phyloP scores from a whole-genome alignment of 306 rosid species.

The Urtica urens region DNA sequence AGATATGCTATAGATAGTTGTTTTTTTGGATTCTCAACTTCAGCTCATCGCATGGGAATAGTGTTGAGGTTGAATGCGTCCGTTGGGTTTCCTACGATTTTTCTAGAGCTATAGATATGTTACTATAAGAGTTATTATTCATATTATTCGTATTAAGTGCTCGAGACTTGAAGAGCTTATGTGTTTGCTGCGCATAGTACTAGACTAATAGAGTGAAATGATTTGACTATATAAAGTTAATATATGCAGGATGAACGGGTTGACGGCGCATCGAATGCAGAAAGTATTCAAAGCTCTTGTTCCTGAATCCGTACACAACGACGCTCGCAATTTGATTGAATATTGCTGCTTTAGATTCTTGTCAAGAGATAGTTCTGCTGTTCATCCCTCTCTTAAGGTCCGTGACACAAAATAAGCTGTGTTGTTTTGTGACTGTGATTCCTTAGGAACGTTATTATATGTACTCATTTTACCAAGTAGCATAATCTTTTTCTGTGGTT shows the following conservation, averaged over 20 bases:
- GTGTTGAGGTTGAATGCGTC: no score
- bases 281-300: constrained; percentile 80
- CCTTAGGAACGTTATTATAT: no score
- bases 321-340: constrained; percentile 85
- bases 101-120: background rate
- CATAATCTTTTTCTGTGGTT: no score
- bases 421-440: background rate
- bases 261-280: constrained; percentile 88
- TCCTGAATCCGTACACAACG: constrained; percentile 44
- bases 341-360: constrained; percentile 97
- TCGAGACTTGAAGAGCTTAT: constrained; percentile 11
- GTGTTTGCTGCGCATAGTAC: constrained; percentile 21
- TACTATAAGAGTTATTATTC: no score
- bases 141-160: no score
- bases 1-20: no score
- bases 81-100: background rate
- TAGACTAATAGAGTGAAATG: constrained; percentile 21
- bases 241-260: constrained; percentile 92
- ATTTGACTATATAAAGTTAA: constrained; percentile 46
- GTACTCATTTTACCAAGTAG: no score
- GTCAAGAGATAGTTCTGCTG: constrained; percentile 70
- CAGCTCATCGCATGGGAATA: no score
- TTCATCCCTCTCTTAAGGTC: constrained; percentile 92
- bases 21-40: no score
- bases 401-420: background rate